Percentiles rank a stretch among this genome's conserved stretches.
Conservation (phyloP, 139 green algal species). For the Haematococcus sp. region DNA sequence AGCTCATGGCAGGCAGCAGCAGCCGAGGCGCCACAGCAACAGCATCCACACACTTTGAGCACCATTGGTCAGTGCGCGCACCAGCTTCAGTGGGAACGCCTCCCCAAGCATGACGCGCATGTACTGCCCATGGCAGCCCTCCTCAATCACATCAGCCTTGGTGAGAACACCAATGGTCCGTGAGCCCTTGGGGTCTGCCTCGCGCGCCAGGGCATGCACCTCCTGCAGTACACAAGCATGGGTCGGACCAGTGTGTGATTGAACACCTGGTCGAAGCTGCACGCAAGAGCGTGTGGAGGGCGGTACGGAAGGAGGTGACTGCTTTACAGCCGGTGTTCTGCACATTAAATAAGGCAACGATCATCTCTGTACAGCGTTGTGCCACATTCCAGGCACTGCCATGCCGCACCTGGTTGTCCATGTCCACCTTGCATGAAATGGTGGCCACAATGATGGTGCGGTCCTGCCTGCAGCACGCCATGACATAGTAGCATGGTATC, state of each 20-base stretch:
- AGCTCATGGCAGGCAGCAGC: too few species aligned
- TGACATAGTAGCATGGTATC: too few species aligned
- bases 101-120: too few species aligned
- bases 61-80: too few species aligned
- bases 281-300: neutral
- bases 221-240: neutral
- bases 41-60: too few species aligned
- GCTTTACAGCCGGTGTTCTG: neutral
- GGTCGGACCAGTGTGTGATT: neutral
- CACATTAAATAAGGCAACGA: neutral
- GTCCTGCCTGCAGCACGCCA: too few species aligned
- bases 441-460: constrained; percentile 19
- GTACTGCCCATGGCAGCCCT: neutral
- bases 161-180: constrained; percentile 18
- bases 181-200: constrained; percentile 3
- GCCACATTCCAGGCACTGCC: neutral
- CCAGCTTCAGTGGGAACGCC: too few species aligned
- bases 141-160: constrained; percentile 19
- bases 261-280: neutral
- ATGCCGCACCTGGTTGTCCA: constrained; percentile 24
- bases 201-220: neutral
- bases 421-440: constrained; percentile 14
- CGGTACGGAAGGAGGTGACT: neutral
- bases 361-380: neutral
- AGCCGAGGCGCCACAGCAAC: too few species aligned